Evolutionary conservation across 192 early-diverging fungal species (phyloP).

Genomic region (Globomyces pollinis-pini): DNA sequence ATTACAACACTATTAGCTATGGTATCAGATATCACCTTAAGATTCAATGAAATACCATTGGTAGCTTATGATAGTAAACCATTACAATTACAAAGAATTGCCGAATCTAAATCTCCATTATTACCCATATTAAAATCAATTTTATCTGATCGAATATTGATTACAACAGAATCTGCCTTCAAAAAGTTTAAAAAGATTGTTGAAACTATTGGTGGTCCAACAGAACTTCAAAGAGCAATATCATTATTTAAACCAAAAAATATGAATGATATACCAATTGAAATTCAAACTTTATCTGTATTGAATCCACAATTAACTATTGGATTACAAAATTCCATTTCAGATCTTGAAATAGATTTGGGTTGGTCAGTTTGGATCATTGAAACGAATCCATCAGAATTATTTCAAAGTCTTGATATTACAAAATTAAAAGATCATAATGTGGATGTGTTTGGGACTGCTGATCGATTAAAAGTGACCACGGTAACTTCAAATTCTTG

Average conservation of each 20-base stretch:
- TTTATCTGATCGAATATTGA: constrained; percentile 7
- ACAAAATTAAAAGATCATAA: constrained; percentile 9
- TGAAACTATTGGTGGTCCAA: constrained; percentile 26
- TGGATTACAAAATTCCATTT: neutral
- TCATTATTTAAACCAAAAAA: constrained; percentile 16
- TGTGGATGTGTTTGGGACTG: constrained; percentile 33
- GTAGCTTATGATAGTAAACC: constrained; percentile 22
- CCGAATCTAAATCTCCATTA: constrained; percentile 18
- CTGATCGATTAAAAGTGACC: constrained; percentile 18
- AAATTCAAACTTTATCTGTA: neutral
- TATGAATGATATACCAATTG: neutral
- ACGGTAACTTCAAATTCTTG: constrained; percentile 41
- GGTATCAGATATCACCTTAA: constrained; percentile 11
- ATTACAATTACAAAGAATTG: constrained; percentile 22
- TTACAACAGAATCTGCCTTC: constrained; percentile 26
- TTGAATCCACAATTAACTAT: neutral
- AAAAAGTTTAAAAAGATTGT: constrained; percentile 26
- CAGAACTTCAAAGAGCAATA: constrained; percentile 20
- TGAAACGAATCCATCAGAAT: neutral
- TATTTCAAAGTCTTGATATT: neutral
- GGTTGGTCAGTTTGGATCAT: neutral
- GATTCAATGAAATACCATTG: constrained; percentile 26
- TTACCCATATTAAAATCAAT: constrained; percentile 15
- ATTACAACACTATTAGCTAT: constrained; percentile 34
- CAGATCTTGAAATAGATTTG: neutral